Evolutionary conservation across 352 stramenopile genomes (phyloP).

Genomic region (Pythium insidiosum): DNA sequence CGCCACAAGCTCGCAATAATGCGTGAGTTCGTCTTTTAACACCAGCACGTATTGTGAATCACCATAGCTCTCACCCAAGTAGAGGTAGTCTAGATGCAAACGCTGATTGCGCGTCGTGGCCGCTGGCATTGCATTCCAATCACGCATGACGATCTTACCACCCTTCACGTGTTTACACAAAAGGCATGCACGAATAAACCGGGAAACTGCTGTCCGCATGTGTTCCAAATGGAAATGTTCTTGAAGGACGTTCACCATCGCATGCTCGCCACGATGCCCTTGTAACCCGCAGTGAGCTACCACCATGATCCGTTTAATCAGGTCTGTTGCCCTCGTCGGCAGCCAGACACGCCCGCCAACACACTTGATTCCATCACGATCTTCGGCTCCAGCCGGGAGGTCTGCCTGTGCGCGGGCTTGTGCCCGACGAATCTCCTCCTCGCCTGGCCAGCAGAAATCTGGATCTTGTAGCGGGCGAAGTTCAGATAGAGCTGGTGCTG

Average conservation of each 20-base stretch:
- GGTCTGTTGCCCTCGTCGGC: neutral
- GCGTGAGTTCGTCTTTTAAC: conserved; percentile 19
- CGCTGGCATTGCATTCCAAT: neutral
- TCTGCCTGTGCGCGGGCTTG: neutral
- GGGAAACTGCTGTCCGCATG: neutral
- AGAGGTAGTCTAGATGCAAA: conserved; percentile 21
- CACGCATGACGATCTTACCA: conserved; percentile 7
- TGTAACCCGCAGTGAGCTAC: conserved; percentile 12
- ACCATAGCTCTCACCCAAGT: conserved; percentile 14
- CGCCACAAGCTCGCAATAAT: conserved; percentile 19
- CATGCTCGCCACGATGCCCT: conserved; percentile 9
- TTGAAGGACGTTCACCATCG: conserved; percentile 2
- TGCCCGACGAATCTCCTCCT: conserved; percentile 5
- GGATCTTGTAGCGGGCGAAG: conserved; percentile 2
- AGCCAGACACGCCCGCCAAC: conserved; percentile 4
- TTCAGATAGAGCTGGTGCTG: neutral
- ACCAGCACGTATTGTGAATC: conserved; percentile 17
- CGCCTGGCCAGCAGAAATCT: conserved; percentile 5
- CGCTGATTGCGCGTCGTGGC: conserved; percentile 9
- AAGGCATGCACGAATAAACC: conserved; percentile 1
- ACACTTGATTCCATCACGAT: too few relatives aligned
- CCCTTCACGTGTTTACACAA: too few relatives aligned
- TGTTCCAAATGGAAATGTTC: neutral
- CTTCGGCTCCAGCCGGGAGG: too few relatives aligned
- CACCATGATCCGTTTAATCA: conserved; percentile 4